phyloP scores from a whole-genome alignment of 306 rosid genomes.

The Gastrolobium bilobum region DNA sequence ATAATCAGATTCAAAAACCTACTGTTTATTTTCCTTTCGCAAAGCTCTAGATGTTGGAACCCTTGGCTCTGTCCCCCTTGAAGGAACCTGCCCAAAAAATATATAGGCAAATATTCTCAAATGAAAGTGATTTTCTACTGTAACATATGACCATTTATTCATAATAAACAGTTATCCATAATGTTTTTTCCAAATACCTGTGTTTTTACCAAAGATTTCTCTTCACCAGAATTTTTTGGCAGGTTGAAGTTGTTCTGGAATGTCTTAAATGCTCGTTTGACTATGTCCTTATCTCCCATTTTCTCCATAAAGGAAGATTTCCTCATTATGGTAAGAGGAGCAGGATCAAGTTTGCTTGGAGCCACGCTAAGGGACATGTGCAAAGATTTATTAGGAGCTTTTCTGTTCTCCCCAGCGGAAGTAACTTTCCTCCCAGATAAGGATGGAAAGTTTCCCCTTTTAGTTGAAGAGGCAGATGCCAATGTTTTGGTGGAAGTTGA shows the following conservation, averaged over 20 bases:
- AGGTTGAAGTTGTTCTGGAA: conserved; percentile 72
- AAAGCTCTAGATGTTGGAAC: conserved; percentile 52
- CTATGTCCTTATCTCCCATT: conserved; percentile 89
- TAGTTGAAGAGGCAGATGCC: conserved; percentile 52
- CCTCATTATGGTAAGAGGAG: conserved; percentile 56
- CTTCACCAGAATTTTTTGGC: conserved; percentile 57
- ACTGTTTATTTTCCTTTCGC: conserved; percentile 67
- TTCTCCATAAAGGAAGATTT: conserved; percentile 79
- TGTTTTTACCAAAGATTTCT: conserved; percentile 54
- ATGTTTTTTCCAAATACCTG: conserved; percentile 53
- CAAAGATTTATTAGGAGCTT: conserved; percentile 61
- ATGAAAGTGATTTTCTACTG: background rate
- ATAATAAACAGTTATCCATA: conserved; percentile 9
- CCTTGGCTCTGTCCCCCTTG: conserved; percentile 60
- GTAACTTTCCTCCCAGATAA: conserved; percentile 52
- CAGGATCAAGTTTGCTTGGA: conserved; percentile 56
- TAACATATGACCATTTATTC: conserved; percentile 3
- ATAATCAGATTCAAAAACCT: conserved; percentile 45
- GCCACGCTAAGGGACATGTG: conserved; percentile 70
- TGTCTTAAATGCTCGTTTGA: conserved; percentile 80
- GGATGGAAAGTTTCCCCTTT: conserved; percentile 54
- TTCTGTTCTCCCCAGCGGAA: conserved; percentile 56
- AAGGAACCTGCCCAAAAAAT: conserved; percentile 57
- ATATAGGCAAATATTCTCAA: conserved; percentile 12
- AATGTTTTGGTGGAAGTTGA: conserved; percentile 51